phyloP scores from a whole-genome alignment of 768 basidiomycete species.

The Rhizopogon sp. region DNA sequence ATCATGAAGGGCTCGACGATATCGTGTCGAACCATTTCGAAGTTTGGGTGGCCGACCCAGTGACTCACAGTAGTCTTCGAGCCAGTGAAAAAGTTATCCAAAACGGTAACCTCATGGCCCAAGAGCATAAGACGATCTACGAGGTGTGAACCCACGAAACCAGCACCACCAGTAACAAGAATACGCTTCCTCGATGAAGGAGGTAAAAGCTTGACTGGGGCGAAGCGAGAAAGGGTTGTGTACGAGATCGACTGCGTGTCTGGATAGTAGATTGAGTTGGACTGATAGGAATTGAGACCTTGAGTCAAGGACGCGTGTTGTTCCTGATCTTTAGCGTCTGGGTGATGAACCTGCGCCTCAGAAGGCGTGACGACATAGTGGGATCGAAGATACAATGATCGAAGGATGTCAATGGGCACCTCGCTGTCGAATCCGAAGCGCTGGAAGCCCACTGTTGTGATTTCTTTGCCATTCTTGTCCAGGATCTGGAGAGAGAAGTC shows the following conservation, averaged over 20 bases:
- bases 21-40: conserved; percentile 96
- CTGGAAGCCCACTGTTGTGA: conserved; percentile 75
- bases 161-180: conserved; percentile 94
- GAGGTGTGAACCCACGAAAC: conserved; percentile 98
- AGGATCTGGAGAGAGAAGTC: conserved; percentile 38
- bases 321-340: conserved; percentile 35
- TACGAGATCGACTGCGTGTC: conserved; percentile 82
- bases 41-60: conserved; percentile 98
- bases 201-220: conserved; percentile 85
- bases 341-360: conserved; percentile 30
- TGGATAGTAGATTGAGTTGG: conserved; percentile 83
- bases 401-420: conserved; percentile 73
- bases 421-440: conserved; percentile 90
- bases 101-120: conserved; percentile 94
- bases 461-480: conserved; percentile 73
- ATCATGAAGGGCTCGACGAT: conserved; percentile 98
- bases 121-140: conserved; percentile 97
- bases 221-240: conserved; percentile 87
- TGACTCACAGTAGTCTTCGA: conserved; percentile 95
- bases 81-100: conserved; percentile 99
- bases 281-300: conserved; percentile 53
- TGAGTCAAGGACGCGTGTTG: conserved; percentile 51
- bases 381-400: conserved; percentile 83
- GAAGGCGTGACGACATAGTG: conserved; percentile 58
- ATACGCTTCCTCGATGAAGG: conserved; percentile 79